A percentile compares a stretch with the other conserved stretches of the same genome.
phyloP scores from a whole-genome alignment of 2,329 filamentous ascomycete species.

The Venturia aucupariae region DNA sequence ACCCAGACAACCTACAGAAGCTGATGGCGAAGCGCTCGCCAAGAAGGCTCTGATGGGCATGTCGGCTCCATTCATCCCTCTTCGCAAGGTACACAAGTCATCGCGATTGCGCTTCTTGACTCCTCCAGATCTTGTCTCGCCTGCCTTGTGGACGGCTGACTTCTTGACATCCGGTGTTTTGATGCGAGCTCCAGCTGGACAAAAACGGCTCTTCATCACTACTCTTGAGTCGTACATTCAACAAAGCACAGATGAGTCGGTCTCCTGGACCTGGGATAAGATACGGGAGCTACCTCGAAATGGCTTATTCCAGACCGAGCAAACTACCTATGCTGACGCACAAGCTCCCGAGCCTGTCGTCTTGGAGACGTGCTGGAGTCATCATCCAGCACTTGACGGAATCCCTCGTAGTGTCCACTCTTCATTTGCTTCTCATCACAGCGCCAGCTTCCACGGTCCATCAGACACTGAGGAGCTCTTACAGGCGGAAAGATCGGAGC shows the following conservation, averaged over 20 bases:
- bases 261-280: constrained; percentile 62
- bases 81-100: constrained; percentile 68
- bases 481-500: background rate
- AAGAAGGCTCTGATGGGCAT: constrained; percentile 45
- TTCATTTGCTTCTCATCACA: constrained; percentile 8
- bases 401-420: constrained; percentile 3
- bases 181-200: constrained; percentile 56
- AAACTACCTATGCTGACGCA: background rate
- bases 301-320: constrained; percentile 26
- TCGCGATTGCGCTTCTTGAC: constrained; percentile 61
- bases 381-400: constrained; percentile 53
- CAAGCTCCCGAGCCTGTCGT: constrained; percentile 51
- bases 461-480: background rate
- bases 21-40: constrained; percentile 15
- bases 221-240: constrained; percentile 68
- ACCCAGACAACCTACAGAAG: background rate
- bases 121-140: constrained; percentile 63
- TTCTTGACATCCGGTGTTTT: constrained; percentile 63
- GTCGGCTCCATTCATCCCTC: constrained; percentile 60
- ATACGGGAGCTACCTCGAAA: constrained; percentile 54
- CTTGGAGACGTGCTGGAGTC: constrained; percentile 58
- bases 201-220: constrained; percentile 64
- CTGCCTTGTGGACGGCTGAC: constrained; percentile 59
- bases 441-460: background rate
- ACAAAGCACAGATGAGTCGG: constrained; percentile 41